These are phyloP conservation scores for Metschnikowia sp. DNA, from an alignment of 805 yeast genomes.

Conservation along the genomic window DNA sequence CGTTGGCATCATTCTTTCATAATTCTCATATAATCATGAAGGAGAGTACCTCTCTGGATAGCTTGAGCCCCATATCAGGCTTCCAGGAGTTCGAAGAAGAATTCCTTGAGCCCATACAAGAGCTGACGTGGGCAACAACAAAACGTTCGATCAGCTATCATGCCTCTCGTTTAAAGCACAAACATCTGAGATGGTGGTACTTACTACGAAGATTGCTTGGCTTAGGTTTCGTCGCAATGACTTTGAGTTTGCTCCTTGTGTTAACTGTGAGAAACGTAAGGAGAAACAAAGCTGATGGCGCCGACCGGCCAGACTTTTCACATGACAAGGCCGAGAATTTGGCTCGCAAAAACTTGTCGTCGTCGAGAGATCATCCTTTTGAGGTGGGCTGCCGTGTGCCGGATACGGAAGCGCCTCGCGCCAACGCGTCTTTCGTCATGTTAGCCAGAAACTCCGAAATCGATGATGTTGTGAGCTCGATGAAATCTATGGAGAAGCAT, in stretches of 20 bases:
- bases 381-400: slow-evolving; percentile 53
- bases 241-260: background rate
- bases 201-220: slow-evolving; percentile 6
- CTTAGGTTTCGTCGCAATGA: background rate
- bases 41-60: slow-evolving; percentile 3
- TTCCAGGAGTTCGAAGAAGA: slow-evolving; percentile 8
- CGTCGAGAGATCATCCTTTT: slow-evolving; percentile 42
- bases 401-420: slow-evolving; percentile 41
- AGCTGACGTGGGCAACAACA: background rate
- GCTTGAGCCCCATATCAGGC: background rate
- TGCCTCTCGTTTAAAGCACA: slow-evolving; percentile 1
- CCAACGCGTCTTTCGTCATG: slow-evolving; percentile 83
- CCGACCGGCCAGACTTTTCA: slow-evolving; percentile 11
- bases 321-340: slow-evolving; percentile 9
- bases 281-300: background rate
- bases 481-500: slow-evolving; percentile 75
- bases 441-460: slow-evolving; percentile 79
- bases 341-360: slow-evolving; percentile 15
- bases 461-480: slow-evolving; percentile 69
- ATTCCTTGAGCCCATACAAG: background rate
- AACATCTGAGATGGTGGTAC: background rate
- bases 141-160: background rate
- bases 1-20: background rate
- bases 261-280: background rate
- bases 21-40: background rate